Evolutionary conservation across 768 basidiomycete species (phyloP).

Genomic region (Chalciporus chontae): DNA sequence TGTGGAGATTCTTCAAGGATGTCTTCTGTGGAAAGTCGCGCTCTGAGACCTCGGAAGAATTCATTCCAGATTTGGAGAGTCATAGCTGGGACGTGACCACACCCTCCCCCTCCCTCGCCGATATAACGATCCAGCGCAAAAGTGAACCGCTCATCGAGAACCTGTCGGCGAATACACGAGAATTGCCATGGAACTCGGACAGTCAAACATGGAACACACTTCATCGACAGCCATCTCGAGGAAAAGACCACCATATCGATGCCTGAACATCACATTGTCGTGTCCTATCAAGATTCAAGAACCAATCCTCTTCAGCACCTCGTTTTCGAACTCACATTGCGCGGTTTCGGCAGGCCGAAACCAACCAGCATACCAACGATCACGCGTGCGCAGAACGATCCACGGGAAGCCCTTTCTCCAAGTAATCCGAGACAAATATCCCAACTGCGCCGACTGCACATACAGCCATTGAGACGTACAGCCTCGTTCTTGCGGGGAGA

Average conservation of each 20-base stretch:
- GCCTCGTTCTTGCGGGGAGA: slow-evolving; percentile 51
- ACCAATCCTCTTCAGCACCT: not conserved
- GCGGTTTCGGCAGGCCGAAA: slow-evolving; percentile 14
- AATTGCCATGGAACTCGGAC: slow-evolving; percentile 26
- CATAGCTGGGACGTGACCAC: slow-evolving; percentile 48
- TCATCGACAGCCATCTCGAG: slow-evolving; percentile 19
- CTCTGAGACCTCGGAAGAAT: slow-evolving; percentile 42
- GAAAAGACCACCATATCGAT: slow-evolving; percentile 9
- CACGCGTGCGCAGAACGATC: not conserved
- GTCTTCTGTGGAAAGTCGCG: slow-evolving; percentile 40
- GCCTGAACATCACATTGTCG: slow-evolving; percentile 1
- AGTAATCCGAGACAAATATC: slow-evolving; percentile 45
- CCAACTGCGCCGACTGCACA: slow-evolving; percentile 47
- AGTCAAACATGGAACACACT: slow-evolving; percentile 13
- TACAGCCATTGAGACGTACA: slow-evolving; percentile 46
- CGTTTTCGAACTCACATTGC: not conserved
- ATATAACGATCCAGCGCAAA: not conserved
- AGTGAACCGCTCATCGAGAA: not conserved
- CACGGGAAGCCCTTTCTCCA: slow-evolving; percentile 42
- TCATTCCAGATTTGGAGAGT: slow-evolving; percentile 64
- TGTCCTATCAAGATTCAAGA: not conserved
- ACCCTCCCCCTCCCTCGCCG: slow-evolving; percentile 4
- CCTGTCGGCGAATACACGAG: slow-evolving; percentile 6
- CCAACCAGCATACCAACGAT: not conserved
- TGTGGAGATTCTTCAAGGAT: slow-evolving; percentile 59